Conservation (phyloP, 495 filamentous ascomycete genomes). For the Aspergillus ellipticus region DNA sequence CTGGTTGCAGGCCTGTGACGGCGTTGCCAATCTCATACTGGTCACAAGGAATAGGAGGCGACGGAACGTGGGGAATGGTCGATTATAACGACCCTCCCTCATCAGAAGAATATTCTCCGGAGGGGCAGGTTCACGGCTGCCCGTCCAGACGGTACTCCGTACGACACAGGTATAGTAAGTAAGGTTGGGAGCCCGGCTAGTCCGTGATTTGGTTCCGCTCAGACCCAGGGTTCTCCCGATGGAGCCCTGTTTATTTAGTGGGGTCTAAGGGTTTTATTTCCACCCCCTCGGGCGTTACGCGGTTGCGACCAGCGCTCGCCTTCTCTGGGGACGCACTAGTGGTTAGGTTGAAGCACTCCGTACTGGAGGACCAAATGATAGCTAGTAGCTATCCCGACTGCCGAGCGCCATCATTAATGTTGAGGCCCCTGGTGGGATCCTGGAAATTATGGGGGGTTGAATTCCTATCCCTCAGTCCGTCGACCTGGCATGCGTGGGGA, state of each 20-base stretch:
- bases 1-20: slow-evolving; percentile 4
- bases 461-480: not conserved
- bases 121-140: not conserved
- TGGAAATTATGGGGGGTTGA: not conserved
- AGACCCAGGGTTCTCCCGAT: slow-evolving; percentile 11
- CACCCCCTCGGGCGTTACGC: slow-evolving; percentile 1
- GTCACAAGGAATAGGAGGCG: slow-evolving; percentile 2
- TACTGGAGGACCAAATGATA: too few relatives aligned
- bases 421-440: not conserved
- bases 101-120: not conserved
- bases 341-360: not conserved
- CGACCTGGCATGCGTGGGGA: not conserved
- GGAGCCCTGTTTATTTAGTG: slow-evolving; percentile 3
- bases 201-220: slow-evolving; percentile 7
- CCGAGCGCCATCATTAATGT: too few relatives aligned
- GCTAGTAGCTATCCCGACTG: too few relatives aligned
- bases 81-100: not conserved
- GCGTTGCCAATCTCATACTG: not conserved
- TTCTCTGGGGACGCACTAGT: not conserved
- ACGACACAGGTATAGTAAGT: not conserved
- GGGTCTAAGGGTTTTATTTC: slow-evolving; percentile 2
- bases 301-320: not conserved
- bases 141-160: not conserved
- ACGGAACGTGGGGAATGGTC: not conserved
- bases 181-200: not conserved